Evolutionary conservation across 345 rosid species (phyloP), one percentile per base, ranked within the genome.

Genomic region (Cardamine chenopodiifolia): DNA sequence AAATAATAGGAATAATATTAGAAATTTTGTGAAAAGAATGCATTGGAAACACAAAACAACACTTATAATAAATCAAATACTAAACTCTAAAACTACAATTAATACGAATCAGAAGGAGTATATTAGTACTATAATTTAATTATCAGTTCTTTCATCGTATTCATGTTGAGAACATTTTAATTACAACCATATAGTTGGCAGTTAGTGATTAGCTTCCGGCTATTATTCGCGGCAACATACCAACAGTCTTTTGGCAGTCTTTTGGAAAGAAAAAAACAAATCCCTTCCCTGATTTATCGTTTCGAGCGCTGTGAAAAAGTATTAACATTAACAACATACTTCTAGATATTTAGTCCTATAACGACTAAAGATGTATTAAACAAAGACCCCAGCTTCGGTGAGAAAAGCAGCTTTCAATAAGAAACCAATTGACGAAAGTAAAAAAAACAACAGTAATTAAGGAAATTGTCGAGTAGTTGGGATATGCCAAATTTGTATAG

Each of bases 221-320:
- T 32, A 32, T n/a, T n/a, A n/a, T n/a, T n/a, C n/a, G n/a, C n/a
- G n/a, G n/a, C n/a, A n/a, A n/a, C n/a, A n/a, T n/a, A n/a, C n/a
- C n/a, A n/a, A n/a, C n/a, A n/a, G n/a, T n/a, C n/a, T n/a, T n/a
- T n/a, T n/a, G n/a, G n/a, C n/a, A n/a, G n/a, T n/a, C n/a, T n/a
- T n/a, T n/a, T n/a, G n/a, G n/a, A n/a, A n/a, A n/a, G n/a, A n/a
- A n/a, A n/a, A n/a, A n/a, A n/a, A n/a, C n/a, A n/a, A n/a, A n/a
- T 14, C 32, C 1, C 8, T 45, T 15, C 47, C 47, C n/a, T 44
- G 44, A 22, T 47, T 57, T 70, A 45, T 45, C 74, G 60, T 49
- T 45, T 70, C 34, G 66, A 59, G 66, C 74, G 8, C 35, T 32
- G 74, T 59, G 75, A 71, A 4, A 22, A 47, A n/a, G 25, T 68